Base-by-base conservation (phyloP, 179 eudicot species). In the Spinacia oleracea region DNA sequence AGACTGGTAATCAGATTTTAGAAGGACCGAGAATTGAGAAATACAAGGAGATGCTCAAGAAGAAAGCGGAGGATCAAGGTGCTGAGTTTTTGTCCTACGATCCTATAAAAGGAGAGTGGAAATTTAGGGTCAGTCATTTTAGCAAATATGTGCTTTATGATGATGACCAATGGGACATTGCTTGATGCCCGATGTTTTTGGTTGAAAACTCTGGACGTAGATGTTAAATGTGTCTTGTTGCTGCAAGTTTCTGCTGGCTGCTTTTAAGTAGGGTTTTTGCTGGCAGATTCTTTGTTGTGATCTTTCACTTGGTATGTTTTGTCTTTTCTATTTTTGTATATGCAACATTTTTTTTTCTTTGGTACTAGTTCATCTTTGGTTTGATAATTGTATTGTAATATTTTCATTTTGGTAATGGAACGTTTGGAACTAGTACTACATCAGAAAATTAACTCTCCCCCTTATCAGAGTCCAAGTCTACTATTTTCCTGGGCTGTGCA, bases 31-130 rank as follows among this genome's bases (percentile, higher is more conserved):
- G 86, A 81, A 78, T 92, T 32, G 98, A 93, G n/a, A 90, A 88
- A 77, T 93, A 91, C 81, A 91, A 80, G 85, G 98, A 90, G 79
- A 93, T 93, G 93, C 92, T 94, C 7, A 90, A 81, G 73, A 88
- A 83, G 46, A 93, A 94, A 81, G 93, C 94, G 0, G 89, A 87
- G 82, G 96, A 93, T 43, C 98, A 93, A 83, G 97, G 92, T 46
- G 97, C 97, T 21, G 91, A 91, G 79, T 94, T 90, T 79, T 77
- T 94, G 63, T 93, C 91, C 0, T 94, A 90, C 69, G 93, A 94
- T 50, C 89, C 98, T 0, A 77, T 81, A 31, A 86, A 90, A 77
- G 98, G 94, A 68, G 97, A 94, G 79, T 94, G 98, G 98, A 91
- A 86, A 74, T 93, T 94, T 82, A 86, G 85, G 81, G 98, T 94